These are phyloP conservation scores for Aspergillus fumigatus DNA, from an alignment of 2,329 filamentous ascomycete species.

Conservation along the genomic window DNA sequence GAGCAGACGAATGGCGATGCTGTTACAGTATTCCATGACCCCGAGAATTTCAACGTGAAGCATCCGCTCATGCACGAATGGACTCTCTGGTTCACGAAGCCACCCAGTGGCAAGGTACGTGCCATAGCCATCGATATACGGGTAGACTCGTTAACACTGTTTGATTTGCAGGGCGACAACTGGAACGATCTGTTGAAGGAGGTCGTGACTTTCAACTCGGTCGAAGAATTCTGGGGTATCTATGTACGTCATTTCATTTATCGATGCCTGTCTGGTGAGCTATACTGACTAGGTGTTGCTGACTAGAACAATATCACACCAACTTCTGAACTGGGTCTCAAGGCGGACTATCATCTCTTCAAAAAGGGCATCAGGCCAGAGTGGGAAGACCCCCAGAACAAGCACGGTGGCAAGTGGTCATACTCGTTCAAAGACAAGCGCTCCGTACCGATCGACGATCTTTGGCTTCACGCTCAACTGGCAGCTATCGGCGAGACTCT, in stretches of 20 bases:
- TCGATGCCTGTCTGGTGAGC: not conserved
- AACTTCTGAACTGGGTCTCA: slow-evolving; percentile 90
- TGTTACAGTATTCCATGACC: slow-evolving; percentile 95
- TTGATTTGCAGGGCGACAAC: slow-evolving; percentile 71
- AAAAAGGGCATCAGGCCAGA: slow-evolving; percentile 95
- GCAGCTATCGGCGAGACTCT: slow-evolving; percentile 96
- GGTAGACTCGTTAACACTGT: slow-evolving; percentile 5
- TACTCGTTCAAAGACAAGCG: slow-evolving; percentile 98
- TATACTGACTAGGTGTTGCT: slow-evolving; percentile 7
- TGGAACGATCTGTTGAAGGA: slow-evolving; percentile 98
- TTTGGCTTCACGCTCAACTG: slow-evolving; percentile 97
- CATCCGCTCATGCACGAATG: slow-evolving; percentile 95
- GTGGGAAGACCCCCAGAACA: slow-evolving; percentile 98
- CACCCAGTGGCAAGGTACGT: slow-evolving; percentile 84
- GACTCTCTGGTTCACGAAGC: slow-evolving; percentile 99
- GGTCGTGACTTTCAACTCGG: slow-evolving; percentile 96
- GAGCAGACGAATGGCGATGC: slow-evolving; percentile 49
- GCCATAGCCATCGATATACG: not conserved
- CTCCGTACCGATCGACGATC: slow-evolving; percentile 81
- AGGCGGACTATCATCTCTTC: slow-evolving; percentile 99
- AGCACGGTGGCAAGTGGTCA: slow-evolving; percentile 98
- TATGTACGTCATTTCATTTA: slow-evolving; percentile 64
- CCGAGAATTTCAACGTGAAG: slow-evolving; percentile 99
- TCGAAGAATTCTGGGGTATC: slow-evolving; percentile 99
- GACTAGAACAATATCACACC: slow-evolving; percentile 94